Evolutionary conservation across 208 protist genomes (phyloP).

Genomic region (Zelonia costaricensis): DNA sequence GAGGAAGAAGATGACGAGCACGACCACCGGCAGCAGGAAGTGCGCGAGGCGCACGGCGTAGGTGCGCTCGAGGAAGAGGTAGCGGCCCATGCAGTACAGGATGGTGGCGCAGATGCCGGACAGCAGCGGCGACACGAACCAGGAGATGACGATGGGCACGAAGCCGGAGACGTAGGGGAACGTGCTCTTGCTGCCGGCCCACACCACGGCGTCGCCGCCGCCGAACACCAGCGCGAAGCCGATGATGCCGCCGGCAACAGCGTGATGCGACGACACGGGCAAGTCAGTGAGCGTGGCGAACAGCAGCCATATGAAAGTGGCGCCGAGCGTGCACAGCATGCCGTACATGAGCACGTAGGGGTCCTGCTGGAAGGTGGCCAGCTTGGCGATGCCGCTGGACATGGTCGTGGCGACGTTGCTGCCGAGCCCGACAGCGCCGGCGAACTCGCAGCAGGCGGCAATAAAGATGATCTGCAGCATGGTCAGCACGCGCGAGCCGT

Average conservation of each 20-base stretch:
- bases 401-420: slow-evolving; percentile 64
- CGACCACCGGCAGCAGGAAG: slow-evolving; percentile 45
- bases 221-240: slow-evolving; percentile 75
- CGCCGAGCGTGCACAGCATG: slow-evolving; percentile 53
- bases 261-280: slow-evolving; percentile 65
- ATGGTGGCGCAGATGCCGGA: slow-evolving; percentile 34
- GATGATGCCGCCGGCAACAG: slow-evolving; percentile 65
- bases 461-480: slow-evolving; percentile 74
- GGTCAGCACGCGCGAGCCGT: slow-evolving; percentile 70
- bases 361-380: slow-evolving; percentile 37
- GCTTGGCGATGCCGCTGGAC: slow-evolving; percentile 60
- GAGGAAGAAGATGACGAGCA: slow-evolving; percentile 55
- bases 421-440: slow-evolving; percentile 60
- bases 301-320: slow-evolving; percentile 54
- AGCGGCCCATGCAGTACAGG: slow-evolving; percentile 42
- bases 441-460: slow-evolving; percentile 71
- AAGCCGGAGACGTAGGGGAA: slow-evolving; percentile 62
- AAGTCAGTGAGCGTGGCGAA: slow-evolving; percentile 48
- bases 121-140: slow-evolving; percentile 64
- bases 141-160: slow-evolving; percentile 61
- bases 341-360: slow-evolving; percentile 82
- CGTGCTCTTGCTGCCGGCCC: slow-evolving; percentile 35
- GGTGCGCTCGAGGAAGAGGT: slow-evolving; percentile 37
- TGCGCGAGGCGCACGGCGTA: slow-evolving; percentile 38
- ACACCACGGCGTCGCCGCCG: slow-evolving; percentile 45